A percentile compares a stretch with the other conserved stretches of the same genome.
Conservation (phyloP, 2,329 filamentous ascomycete genomes). For the Fusarium sp. region DNA sequence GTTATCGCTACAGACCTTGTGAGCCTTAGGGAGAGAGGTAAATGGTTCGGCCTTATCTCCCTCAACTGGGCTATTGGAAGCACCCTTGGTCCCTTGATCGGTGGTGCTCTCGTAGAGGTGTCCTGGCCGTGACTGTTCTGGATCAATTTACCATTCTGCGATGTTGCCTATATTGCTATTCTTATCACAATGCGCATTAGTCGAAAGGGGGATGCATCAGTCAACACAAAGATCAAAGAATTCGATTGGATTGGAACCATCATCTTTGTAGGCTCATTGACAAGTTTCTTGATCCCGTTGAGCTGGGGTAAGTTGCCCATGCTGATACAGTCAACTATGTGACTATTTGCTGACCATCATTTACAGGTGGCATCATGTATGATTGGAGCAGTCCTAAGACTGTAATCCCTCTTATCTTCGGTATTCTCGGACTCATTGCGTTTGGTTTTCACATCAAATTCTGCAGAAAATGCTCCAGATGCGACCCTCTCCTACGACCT, state of each 20-base stretch:
- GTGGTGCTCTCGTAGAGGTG: constrained; percentile 65
- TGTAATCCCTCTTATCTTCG: constrained; percentile 70
- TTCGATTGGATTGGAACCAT: constrained; percentile 73
- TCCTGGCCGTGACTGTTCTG: constrained; percentile 74
- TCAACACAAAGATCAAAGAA: constrained; percentile 31
- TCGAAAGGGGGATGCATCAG: constrained; percentile 21
- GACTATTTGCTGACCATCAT: constrained; percentile 9
- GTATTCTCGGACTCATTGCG: constrained; percentile 54
- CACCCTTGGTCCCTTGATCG: constrained; percentile 54
- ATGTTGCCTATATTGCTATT: constrained; percentile 32
- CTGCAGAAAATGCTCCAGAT: constrained; percentile 34
- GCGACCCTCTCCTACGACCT: constrained; percentile 39
- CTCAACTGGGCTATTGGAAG: constrained; percentile 68
- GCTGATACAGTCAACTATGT: not conserved
- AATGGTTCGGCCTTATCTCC: constrained; percentile 54
- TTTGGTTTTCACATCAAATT: constrained; percentile 39
- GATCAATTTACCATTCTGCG: constrained; percentile 69
- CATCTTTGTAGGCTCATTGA: constrained; percentile 69
- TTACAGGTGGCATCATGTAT: constrained; percentile 70
- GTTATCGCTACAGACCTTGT: constrained; percentile 61
- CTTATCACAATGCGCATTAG: constrained; percentile 37
- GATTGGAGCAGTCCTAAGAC: constrained; percentile 72
- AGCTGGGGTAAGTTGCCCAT: constrained; percentile 35
- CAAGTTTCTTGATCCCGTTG: constrained; percentile 51
- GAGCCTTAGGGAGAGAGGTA: constrained; percentile 56